These are phyloP conservation scores for Geum urbanum DNA, from an alignment of 306 rosid species.

Conservation along the genomic window DNA sequence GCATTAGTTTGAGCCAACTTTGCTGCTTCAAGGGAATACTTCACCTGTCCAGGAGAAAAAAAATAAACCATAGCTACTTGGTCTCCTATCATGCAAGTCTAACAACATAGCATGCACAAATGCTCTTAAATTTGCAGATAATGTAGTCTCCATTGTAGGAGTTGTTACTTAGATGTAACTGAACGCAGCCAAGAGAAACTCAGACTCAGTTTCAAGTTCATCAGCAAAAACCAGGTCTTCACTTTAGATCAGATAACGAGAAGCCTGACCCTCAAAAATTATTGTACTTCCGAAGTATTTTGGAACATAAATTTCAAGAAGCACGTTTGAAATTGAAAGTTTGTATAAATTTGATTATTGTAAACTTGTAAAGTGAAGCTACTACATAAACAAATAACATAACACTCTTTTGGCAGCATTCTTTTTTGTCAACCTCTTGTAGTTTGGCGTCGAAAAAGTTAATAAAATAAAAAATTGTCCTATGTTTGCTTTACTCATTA, in stretches of 20 bases:
- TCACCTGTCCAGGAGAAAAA: constrained; percentile 55
- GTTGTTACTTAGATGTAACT: not conserved
- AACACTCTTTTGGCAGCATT: not conserved
- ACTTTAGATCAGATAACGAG: not conserved
- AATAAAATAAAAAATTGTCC: not conserved
- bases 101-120: constrained; percentile 9
- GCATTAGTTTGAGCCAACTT: constrained; percentile 75
- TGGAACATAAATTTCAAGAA: not conserved
- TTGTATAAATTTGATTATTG: not conserved
- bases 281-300: not conserved
- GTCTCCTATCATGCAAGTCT: constrained; percentile 10
- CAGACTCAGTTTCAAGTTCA: not conserved
- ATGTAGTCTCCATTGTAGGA: not conserved
- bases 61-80: not conserved
- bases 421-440: not conserved
- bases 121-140: not conserved
- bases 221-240: not conserved
- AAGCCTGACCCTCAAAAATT: not conserved
- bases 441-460: not conserved
- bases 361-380: not conserved
- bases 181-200: not conserved
- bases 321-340: not conserved
- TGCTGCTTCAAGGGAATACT: constrained; percentile 86
- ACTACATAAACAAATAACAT: not conserved
- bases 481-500: not conserved